Evolutionary conservation across 345 rosid genomes (phyloP).

Genomic region (Eucalyptus pauciflora): DNA sequence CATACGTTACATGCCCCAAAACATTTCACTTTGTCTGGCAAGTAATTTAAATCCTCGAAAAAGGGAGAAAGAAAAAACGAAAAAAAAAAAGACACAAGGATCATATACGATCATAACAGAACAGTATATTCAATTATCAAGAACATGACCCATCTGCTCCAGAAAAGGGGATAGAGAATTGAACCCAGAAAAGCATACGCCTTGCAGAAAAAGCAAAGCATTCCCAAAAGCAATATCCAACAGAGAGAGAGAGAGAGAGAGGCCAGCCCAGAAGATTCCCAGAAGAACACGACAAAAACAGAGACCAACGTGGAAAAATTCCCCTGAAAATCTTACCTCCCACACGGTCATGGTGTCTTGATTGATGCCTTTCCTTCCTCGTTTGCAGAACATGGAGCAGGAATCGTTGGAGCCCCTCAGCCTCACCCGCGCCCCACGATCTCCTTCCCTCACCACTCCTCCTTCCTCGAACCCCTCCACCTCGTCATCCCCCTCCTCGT

Average conservation of each 20-base stretch:
- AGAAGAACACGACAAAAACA: not conserved
- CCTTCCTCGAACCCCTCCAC: conserved; percentile 2
- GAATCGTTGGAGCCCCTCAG: conserved; percentile 40
- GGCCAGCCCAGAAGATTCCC: not conserved
- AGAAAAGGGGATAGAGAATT: not conserved
- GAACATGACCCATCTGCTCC: not conserved
- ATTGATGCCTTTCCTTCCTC: conserved; percentile 73
- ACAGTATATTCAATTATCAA: not conserved
- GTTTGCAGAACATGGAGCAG: conserved; percentile 72
- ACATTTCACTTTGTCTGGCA: too few relatives aligned
- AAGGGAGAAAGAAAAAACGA: accelerated
- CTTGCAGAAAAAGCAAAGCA: not conserved
- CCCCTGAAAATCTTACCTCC: conserved; percentile 48
- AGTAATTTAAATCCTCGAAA: not conserved
- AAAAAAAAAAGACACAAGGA: not conserved
- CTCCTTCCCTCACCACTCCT: conserved; percentile 7
- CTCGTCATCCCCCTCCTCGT: conserved; percentile 6
- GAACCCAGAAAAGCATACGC: not conserved
- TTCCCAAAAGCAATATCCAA: not conserved
- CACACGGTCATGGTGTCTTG: conserved; percentile 91
- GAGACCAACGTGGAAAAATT: not conserved
- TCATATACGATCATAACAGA: not conserved
- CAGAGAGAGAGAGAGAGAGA: not conserved
- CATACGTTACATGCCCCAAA: not conserved
- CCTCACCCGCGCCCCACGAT: conserved; percentile 54